Evolutionary conservation across 495 filamentous ascomycete genomes (phyloP).

Genomic region (Trichocladium antarcticum): DNA sequence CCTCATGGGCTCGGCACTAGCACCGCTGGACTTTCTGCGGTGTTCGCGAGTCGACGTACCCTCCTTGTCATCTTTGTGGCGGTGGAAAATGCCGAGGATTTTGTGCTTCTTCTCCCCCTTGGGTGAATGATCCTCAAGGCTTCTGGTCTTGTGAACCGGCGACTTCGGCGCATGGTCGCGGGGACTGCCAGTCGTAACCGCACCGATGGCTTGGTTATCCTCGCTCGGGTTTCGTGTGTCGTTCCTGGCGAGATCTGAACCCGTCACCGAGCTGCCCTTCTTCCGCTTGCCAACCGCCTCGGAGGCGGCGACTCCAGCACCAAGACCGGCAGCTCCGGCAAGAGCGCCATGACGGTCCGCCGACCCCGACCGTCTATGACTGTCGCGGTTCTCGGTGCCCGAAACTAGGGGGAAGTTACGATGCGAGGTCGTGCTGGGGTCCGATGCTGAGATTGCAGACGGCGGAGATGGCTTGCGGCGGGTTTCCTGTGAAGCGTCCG

Average conservation of each 20-base stretch:
- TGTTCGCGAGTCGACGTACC: constrained; percentile 4
- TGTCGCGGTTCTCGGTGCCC: neutral
- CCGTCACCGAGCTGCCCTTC: neutral
- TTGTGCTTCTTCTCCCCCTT: constrained; percentile 18
- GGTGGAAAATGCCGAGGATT: constrained; percentile 24
- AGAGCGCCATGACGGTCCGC: neutral
- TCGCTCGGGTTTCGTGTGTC: neutral
- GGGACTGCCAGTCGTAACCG: neutral
- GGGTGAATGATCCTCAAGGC: neutral
- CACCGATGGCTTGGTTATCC: neutral
- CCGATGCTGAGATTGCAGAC: too few relatives aligned
- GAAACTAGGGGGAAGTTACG: constrained; percentile 1
- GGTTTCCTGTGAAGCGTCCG: neutral
- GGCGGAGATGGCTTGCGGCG: neutral
- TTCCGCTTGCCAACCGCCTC: constrained; percentile 14
- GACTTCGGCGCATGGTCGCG: neutral
- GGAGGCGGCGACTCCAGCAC: constrained; percentile 9
- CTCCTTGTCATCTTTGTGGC: constrained; percentile 19
- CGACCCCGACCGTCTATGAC: neutral
- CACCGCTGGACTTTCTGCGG: constrained; percentile 2
- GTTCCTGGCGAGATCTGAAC: too few relatives aligned
- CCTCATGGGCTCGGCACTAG: neutral
- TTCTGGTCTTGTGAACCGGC: constrained; percentile 3
- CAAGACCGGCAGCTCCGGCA: constrained; percentile 13
- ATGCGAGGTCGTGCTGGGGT: neutral